Conservation (phyloP, 1,284 basidiomycete species). For the Ganoderma lingzhi region DNA sequence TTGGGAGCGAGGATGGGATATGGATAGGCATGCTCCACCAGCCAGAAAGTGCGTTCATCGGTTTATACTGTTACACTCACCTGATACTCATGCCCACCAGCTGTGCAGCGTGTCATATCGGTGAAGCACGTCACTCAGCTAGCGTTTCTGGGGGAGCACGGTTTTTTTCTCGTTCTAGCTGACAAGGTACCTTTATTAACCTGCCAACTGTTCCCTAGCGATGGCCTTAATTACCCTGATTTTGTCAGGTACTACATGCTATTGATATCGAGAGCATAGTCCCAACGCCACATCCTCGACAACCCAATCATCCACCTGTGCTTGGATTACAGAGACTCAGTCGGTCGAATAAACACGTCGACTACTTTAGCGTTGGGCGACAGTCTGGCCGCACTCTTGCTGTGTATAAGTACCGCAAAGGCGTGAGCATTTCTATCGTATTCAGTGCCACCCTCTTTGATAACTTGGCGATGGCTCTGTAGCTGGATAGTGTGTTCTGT, state of each 20-base stretch:
- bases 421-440: slow-evolving; percentile 59
- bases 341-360: slow-evolving; percentile 82
- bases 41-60: slow-evolving; percentile 68
- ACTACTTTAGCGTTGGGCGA: slow-evolving; percentile 93
- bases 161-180: slow-evolving; percentile 93
- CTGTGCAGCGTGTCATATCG: slow-evolving; percentile 85
- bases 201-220: too few species aligned
- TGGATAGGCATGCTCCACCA: slow-evolving; percentile 95
- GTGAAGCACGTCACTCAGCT: slow-evolving; percentile 92
- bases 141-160: slow-evolving; percentile 93
- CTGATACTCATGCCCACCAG: slow-evolving; percentile 45
- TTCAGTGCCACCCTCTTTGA: not conserved
- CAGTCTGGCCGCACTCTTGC: slow-evolving; percentile 86
- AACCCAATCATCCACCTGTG: not conserved
- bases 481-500: slow-evolving; percentile 91
- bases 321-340: slow-evolving; percentile 82
- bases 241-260: slow-evolving; percentile 16
- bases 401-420: slow-evolving; percentile 94
- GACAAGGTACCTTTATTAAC: slow-evolving; percentile 71
- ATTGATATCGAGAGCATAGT: slow-evolving; percentile 28
- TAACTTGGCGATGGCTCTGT: not conserved
- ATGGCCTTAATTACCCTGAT: not conserved
- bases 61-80: not conserved
- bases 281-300: not conserved
- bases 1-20: slow-evolving; percentile 95